Evolutionary conservation across 306 rosid species (phyloP).

Genomic region (Echinosophora koreensis): DNA sequence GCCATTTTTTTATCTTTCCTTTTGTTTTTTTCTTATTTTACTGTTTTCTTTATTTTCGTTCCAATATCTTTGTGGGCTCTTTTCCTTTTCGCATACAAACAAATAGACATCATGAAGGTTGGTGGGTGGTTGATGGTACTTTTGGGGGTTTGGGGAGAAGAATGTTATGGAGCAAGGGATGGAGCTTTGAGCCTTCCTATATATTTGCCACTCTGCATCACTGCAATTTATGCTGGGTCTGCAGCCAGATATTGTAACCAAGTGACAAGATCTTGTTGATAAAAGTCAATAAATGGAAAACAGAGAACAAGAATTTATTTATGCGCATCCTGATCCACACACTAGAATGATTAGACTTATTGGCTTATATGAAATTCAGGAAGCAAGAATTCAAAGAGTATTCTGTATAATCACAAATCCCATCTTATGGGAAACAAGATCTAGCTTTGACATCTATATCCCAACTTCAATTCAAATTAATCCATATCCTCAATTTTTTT

Average conservation of each 20-base stretch:
- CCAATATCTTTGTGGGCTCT: constrained; percentile 24
- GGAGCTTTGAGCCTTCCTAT: constrained; percentile 70
- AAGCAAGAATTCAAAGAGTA: constrained; percentile 47
- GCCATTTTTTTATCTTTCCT: neutral
- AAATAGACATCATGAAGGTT: constrained; percentile 41
- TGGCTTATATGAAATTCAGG: constrained; percentile 39
- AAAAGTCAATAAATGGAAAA: constrained; percentile 47
- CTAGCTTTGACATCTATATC: constrained; percentile 40
- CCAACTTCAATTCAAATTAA: constrained; percentile 41
- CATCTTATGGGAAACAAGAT: constrained; percentile 57
- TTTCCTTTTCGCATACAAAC: constrained; percentile 46
- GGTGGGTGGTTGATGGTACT: constrained; percentile 47
- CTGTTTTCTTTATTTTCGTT: neutral
- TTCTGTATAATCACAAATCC: constrained; percentile 46
- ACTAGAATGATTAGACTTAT: constrained; percentile 39
- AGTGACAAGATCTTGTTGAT: constrained; percentile 64
- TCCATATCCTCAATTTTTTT: constrained; percentile 35
- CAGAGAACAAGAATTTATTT: constrained; percentile 16
- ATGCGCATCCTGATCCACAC: constrained; percentile 6
- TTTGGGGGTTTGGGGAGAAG: constrained; percentile 70
- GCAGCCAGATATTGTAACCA: constrained; percentile 68
- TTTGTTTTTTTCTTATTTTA: neutral
- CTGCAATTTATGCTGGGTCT: constrained; percentile 63
- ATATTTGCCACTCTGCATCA: constrained; percentile 57
- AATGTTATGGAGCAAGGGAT: constrained; percentile 82